Evolutionary conservation across 73 alveolate genomes (phyloP).

Genomic region (Uronychia setigera): DNA sequence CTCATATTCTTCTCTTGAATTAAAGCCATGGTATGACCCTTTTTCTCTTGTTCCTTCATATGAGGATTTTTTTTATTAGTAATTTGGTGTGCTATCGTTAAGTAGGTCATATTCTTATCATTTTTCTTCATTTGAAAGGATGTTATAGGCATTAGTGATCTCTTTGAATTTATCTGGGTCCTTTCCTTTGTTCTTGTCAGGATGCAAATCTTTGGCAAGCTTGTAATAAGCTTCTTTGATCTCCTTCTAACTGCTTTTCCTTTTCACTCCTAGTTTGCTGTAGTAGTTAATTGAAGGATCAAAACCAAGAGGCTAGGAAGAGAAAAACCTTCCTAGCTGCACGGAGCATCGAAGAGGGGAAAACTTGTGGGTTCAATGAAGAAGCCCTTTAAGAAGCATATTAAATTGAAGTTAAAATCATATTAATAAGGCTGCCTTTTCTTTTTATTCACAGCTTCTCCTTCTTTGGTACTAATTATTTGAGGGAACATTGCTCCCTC

Average conservation of each 20-base stretch:
- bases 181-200: constrained; percentile 92
- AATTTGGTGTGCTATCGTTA: neutral
- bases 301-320: neutral
- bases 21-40: neutral
- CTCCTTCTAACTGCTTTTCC: neutral
- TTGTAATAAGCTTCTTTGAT: constrained; percentile 91
- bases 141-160: constrained; percentile 89
- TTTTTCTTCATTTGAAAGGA: constrained; percentile 90
- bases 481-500: neutral
- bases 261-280: neutral
- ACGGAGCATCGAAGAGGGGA: neutral
- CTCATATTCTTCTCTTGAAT: neutral
- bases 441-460: neutral
- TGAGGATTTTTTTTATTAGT: neutral
- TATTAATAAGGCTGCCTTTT: neutral
- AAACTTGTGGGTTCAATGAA: no score
- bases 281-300: neutral
- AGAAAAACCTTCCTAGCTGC: neutral
- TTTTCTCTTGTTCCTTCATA: neutral
- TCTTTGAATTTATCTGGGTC: constrained; percentile 92
- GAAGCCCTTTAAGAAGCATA: neutral
- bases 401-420: neutral
- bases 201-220: constrained; percentile 89
- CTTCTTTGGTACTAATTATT: neutral
- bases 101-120: constrained; percentile 86